Base-by-base conservation (phyloP, 192 early-diverging fungal genomes). In the Physocladia obscura region DNA sequence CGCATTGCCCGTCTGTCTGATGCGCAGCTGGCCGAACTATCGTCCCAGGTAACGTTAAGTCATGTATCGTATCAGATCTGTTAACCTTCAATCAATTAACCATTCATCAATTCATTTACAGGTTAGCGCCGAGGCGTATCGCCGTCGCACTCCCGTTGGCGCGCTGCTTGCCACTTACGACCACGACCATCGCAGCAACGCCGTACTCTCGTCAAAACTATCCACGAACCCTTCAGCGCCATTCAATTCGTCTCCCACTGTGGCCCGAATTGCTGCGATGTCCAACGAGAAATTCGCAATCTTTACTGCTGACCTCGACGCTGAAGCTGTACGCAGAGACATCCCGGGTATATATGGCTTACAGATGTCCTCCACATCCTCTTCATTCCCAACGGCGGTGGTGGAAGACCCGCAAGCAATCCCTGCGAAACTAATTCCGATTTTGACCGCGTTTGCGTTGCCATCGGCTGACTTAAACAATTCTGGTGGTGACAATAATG, bases 331-430 rank as follows among this genome's bases (percentile, higher is more conserved):
- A 5, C 71, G 71, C 15, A n/a, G 71, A 48, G 55, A 73, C 44
- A 73, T 73, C 36, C 71, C 71, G n/a, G 71, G 71, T 15, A 73
- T 73, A 39, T 52, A 73, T 39, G 67, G 54, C 21, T 39, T 73
- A 22, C 55, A 56, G 4, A 52, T 31, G n/a, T n/a, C 30, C 57
- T 4, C 57, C 4, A 58, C 57, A 4, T 24, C 36, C n/a, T 24
- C 59, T 24, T n/a, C 59, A 24, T 27, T 21, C 59, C 59, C 40
- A 6, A 35, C 49, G 4, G 51, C 29, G 40, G 40, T 44, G 11
- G 40, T n/a, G 40, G n/a, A 13, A 8, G 11, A 8, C n/a, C 40
- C 40, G 40, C 40, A 44, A n/a, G 40, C 40, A 13, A 44, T 44
- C 40, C 40, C 40, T 8, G 11, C 48, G 19, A 65, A 65, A 65